Percentiles rank a stretch among this genome's conserved stretches.
phyloP scores from a whole-genome alignment of 148 eudicot genomes.

The Tetragonia tetragonoides region DNA sequence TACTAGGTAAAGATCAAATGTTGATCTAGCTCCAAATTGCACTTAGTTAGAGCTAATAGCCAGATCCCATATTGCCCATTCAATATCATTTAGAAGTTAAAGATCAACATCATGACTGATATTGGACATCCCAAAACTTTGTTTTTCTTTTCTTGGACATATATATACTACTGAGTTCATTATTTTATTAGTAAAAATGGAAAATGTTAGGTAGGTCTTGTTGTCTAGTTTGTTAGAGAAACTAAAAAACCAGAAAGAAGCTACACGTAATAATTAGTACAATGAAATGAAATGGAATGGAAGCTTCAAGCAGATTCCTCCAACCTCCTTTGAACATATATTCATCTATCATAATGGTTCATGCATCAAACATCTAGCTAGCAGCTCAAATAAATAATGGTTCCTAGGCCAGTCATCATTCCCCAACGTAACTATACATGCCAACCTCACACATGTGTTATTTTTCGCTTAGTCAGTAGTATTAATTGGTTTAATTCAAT shows the following conservation, averaged over 20 bases:
- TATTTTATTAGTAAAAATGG: background rate
- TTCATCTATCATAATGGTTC: background rate
- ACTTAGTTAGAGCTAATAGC: too few relatives aligned
- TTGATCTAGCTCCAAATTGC: too few relatives aligned
- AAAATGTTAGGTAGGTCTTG: background rate
- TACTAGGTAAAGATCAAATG: too few relatives aligned
- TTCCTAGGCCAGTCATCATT: background rate
- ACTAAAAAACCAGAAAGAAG: background rate
- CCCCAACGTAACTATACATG: constrained; percentile 9
- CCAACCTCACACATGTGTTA: constrained; percentile 10
- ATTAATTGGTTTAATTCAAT: too few relatives aligned
- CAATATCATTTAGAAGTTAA: too few relatives aligned
- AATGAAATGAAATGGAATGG: background rate
- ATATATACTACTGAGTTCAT: background rate
- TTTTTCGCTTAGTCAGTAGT: background rate
- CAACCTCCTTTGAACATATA: background rate
- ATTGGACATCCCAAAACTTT: background rate
- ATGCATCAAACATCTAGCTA: constrained; percentile 16
- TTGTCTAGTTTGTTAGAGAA: background rate
- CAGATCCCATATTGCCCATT: too few relatives aligned
- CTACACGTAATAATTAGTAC: background rate
- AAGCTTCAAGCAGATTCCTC: constrained; percentile 11
- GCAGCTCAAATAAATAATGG: background rate
- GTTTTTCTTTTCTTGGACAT: background rate
- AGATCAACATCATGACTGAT: background rate